phyloP scores from a whole-genome alignment of 2,329 filamentous ascomycete genomes.

The Exophiala sp. region DNA sequence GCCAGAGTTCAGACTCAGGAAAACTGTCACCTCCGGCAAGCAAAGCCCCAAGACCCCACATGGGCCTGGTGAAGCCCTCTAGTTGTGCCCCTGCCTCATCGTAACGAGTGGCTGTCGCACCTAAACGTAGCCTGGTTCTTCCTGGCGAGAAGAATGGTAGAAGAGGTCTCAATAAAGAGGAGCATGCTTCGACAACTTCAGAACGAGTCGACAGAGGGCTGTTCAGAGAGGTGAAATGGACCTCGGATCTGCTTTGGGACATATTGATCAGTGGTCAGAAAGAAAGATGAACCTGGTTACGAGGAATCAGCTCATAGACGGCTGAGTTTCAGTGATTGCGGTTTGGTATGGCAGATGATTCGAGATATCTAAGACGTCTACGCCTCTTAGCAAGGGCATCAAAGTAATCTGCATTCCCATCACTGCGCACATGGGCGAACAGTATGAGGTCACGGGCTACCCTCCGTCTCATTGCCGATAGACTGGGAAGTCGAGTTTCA shows the following conservation, averaged over 20 bases:
- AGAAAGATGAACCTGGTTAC: background rate
- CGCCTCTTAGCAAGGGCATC: background rate
- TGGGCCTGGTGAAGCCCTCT: constrained; percentile 69
- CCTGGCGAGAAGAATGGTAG: constrained; percentile 67
- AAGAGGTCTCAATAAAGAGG: constrained; percentile 66
- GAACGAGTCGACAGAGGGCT: constrained; percentile 25
- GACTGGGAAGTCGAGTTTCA: background rate
- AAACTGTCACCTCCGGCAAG: constrained; percentile 67
- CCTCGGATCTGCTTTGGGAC: background rate
- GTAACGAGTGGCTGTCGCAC: constrained; percentile 70
- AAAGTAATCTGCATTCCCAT: background rate
- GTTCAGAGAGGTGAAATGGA: constrained; percentile 13
- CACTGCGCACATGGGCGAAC: background rate
- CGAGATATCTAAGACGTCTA: too few relatives aligned
- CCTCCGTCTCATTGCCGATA: background rate
- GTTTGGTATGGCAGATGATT: too few relatives aligned
- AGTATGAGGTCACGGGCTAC: background rate
- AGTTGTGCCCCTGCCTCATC: constrained; percentile 74
- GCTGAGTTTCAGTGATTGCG: too few relatives aligned
- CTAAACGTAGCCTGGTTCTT: constrained; percentile 64
- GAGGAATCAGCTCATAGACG: background rate
- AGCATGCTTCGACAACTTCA: constrained; percentile 57
- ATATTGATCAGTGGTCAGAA: background rate
- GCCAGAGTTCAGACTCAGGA: constrained; percentile 61
- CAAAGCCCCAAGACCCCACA: constrained; percentile 71